Base-by-base conservation (phyloP, 495 filamentous ascomycete species). In the Lepidopterella palustris region DNA sequence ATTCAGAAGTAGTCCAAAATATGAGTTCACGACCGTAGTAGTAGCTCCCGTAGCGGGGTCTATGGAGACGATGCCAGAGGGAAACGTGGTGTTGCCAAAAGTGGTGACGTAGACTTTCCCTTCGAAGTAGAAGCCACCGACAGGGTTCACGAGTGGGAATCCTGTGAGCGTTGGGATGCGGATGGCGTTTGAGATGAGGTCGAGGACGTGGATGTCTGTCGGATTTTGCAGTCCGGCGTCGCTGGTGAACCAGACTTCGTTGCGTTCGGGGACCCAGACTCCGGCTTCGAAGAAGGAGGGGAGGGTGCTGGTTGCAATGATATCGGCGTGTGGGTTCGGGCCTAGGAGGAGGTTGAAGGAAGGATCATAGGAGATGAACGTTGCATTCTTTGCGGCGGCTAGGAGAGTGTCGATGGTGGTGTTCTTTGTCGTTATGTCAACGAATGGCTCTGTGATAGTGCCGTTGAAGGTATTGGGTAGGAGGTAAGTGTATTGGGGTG, bases 261-360 rank as follows among this genome's bases (percentile, higher is more conserved):
- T 76, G 29, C 65, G 64, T 4, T 57, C 65, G 1, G 70, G 64
- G 0, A 74, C 74, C 53, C 72, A 77, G 15, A 77, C 70, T 2
- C 73, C 73, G 0, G 72, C 74, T 58, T 77, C 75, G 51, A 76
- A 74, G 10, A 75, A 65, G 2, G 67, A 71, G 31, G 31, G 31
- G 35, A 53, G 56, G 5, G 6, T 20, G 35, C 74, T 67, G 27
- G 69, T 32, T 49, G 74, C 70, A 26, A 74, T 57, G 28, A 55
- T 57, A 6, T 68, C 63, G 26, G 66, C 66, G 2, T 60, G 69
- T n/a, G 72, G 68, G 10, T 66, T 72, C 0, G 64, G 25, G 0
- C 74, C 74, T 0, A 77, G 65, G 15, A 73, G 45, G 20, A 73
- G 70, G n/a, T 5, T 5, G 10, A 25, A 25, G 6, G 6, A 5